Base-by-base conservation (phyloP, 768 basidiomycete species). In the Phlebiopsis gigantea region DNA sequence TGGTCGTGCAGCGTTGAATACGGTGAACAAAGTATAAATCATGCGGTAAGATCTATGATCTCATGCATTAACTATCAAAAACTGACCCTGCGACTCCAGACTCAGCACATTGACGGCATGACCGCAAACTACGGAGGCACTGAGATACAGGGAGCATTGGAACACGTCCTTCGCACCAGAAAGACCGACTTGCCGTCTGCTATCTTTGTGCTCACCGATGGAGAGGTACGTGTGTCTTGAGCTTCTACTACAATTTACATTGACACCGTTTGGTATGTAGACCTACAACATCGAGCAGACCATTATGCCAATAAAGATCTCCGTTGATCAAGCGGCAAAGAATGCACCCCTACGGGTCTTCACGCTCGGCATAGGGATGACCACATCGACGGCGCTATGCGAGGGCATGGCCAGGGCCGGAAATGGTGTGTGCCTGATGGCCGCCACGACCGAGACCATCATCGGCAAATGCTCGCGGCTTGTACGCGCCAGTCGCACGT, bases 151-250 rank as follows among this genome's bases (percentile, higher is more conserved):
- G 10, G 19, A 0, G 84, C 82, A 0, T 66, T 86, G 22, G 49
- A 65, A 5, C n/a, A 46, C 1, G 76, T 76, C 22, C 71, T 83
- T 21, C 29, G 51, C 1, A 62, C 62, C 6, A 73, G 79, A 7
- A 63, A 61, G 19, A 10, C 57, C 63, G 26, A 71, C 73, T 0
- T 72, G 81, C 46, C 55, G 1, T 79, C 80, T 0, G 75, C 70
- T 10, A 66, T 84, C 6, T 83, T 85, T 57, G 65, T 85, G 10
- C 68, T 87, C 26, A 87, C 85, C 1, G 85, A 84, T 56, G 84
- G 84, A 15, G 66, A 75, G 46, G 74, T 81, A 25, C 0, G 71
- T 41, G 59, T n/a, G n/a, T n/a, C n/a, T n/a, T n/a, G n/a, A n/a
- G n/a, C n/a, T n/a, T n/a, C n/a, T n/a, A n/a, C n/a, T n/a, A n/a